Conservation (phyloP, 2,329 filamentous ascomycete genomes). For the Paradendryphiella salina region DNA sequence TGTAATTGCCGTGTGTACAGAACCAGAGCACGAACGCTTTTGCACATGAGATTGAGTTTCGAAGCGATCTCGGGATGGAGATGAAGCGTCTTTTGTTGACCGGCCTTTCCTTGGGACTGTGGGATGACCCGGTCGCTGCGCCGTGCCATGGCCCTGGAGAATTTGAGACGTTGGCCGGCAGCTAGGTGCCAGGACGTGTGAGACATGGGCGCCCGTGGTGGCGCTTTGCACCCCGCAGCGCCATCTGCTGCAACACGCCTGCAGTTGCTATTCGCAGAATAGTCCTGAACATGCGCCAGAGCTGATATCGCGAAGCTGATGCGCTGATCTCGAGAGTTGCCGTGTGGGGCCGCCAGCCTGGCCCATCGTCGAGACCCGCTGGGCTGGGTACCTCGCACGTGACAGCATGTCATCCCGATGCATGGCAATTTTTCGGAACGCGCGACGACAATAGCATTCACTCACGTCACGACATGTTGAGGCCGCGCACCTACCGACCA, state of each 20-base stretch:
- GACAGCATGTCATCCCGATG: slow-evolving; percentile 13
- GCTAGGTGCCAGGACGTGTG: slow-evolving; percentile 8
- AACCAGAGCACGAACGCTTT: neutral
- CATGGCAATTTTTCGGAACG: slow-evolving; percentile 17
- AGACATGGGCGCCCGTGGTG: slow-evolving; percentile 3
- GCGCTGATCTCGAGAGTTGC: slow-evolving; percentile 8
- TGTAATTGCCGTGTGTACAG: slow-evolving; percentile 1
- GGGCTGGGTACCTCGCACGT: slow-evolving; percentile 6
- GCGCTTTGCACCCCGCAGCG: slow-evolving; percentile 12
- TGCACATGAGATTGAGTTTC: too few relatives aligned
- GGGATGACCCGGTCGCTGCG: too few relatives aligned
- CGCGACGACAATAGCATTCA: slow-evolving; percentile 4
- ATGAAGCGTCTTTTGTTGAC: too few relatives aligned
- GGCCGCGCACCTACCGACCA: slow-evolving; percentile 34
- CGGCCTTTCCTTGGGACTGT: too few relatives aligned
- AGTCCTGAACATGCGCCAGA: neutral
- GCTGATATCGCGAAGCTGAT: neutral
- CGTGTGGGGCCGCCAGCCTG: slow-evolving; percentile 11
- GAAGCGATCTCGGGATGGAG: too few relatives aligned
- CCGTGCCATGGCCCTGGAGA: neutral
- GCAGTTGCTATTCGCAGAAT: neutral
- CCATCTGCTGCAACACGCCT: neutral
- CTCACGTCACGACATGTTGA: slow-evolving; percentile 34
- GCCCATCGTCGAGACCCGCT: slow-evolving; percentile 2
- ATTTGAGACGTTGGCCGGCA: neutral